A percentile compares a stretch with the other conserved stretches of the same genome.
These are phyloP conservation scores for Dispira simplex DNA, from an alignment of 192 early-diverging fungal species.

Conservation along the genomic window DNA sequence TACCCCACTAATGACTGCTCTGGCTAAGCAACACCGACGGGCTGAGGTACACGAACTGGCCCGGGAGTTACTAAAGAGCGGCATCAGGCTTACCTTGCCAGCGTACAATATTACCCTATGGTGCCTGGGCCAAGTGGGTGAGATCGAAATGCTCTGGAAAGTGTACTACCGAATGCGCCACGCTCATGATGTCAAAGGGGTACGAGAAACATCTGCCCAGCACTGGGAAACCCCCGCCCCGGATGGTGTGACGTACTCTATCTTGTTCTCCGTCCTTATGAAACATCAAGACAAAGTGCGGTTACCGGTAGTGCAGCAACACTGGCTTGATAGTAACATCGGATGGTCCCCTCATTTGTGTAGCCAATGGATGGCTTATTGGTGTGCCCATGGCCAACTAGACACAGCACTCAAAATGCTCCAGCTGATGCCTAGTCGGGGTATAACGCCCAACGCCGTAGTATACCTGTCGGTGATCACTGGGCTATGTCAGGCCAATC, in stretches of 20 bases:
- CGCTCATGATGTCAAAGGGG: background rate
- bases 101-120: conserved; percentile 7
- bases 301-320: background rate
- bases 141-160: background rate
- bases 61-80: background rate
- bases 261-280: conserved; percentile 4
- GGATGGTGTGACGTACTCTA: background rate
- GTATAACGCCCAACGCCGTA: conserved; percentile 1
- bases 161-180: conserved; percentile 9
- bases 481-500: background rate
- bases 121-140: background rate
- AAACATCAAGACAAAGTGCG: background rate
- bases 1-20: conserved; percentile 1
- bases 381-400: conserved; percentile 1
- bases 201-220: background rate
- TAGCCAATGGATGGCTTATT: conserved; percentile 1
- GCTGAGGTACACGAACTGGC: background rate
- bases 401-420: conserved; percentile 4
- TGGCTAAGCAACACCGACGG: background rate
- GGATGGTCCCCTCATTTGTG: conserved; percentile 9
- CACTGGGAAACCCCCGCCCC: background rate
- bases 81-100: background rate
- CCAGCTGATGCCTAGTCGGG: conserved; percentile 9
- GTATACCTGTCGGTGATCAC: conserved; percentile 2
- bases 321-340: conserved; percentile 5